Conservation (phyloP, 495 filamentous ascomycete species). For the Acidiella bohemica region DNA sequence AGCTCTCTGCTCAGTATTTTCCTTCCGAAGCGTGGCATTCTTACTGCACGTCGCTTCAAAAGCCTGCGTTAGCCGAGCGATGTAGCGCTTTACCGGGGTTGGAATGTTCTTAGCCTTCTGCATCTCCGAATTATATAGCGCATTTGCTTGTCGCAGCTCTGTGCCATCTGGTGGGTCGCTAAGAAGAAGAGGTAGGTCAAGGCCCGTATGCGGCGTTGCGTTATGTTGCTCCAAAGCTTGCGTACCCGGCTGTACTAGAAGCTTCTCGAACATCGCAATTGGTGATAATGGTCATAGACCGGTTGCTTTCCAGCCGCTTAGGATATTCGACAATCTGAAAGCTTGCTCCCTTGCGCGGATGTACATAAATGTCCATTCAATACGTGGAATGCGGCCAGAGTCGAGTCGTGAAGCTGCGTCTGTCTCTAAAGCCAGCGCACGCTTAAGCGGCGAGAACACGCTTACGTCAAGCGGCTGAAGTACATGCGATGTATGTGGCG, state of each 20-base stretch:
- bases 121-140: not conserved
- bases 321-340: constrained; percentile 1
- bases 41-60: not conserved
- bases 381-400: constrained; percentile 5
- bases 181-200: not conserved
- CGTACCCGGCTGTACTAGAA: not conserved
- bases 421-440: constrained; percentile 7
- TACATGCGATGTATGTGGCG: constrained; percentile 15
- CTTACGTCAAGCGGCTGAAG: constrained; percentile 13
- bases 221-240: not conserved
- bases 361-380: constrained; percentile 9
- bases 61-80: not conserved
- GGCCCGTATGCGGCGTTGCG: not conserved
- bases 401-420: constrained; percentile 4
- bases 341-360: constrained; percentile 6
- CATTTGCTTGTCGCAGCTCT: not conserved
- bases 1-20: not conserved
- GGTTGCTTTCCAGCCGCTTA: constrained; percentile 1
- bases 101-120: not conserved
- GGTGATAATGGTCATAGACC: not conserved
- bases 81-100: not conserved
- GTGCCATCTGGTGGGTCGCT: not conserved
- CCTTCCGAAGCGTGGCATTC: not conserved
- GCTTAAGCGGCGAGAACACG: constrained; percentile 12
- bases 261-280: constrained; percentile 5